Evolutionary conservation across 2,329 filamentous ascomycete species (phyloP).

Genomic region (Colletotrichum truncatum): DNA sequence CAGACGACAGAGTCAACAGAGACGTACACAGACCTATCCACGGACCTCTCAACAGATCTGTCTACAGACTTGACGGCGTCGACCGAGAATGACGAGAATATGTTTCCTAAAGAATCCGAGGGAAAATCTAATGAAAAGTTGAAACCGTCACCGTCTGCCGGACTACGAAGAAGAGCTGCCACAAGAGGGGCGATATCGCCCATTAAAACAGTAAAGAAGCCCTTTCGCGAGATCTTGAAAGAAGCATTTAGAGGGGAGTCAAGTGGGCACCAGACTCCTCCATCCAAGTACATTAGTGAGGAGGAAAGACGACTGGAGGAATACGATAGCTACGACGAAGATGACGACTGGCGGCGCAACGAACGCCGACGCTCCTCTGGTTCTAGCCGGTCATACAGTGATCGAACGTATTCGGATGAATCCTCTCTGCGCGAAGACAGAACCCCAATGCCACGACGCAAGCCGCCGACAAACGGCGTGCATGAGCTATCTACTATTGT

Average conservation of each 20-base stretch:
- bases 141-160: conserved; percentile 45
- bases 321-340: conserved; percentile 35
- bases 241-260: conserved; percentile 73
- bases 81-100: conserved; percentile 27
- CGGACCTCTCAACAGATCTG: neutral
- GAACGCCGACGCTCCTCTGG: conserved; percentile 42
- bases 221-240: conserved; percentile 66
- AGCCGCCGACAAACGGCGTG: conserved; percentile 62
- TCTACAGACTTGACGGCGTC: conserved; percentile 22
- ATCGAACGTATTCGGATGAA: conserved; percentile 28
- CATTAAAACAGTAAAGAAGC: conserved; percentile 57
- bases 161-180: conserved; percentile 65
- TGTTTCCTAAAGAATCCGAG: conserved; percentile 9
- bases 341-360: conserved; percentile 29
- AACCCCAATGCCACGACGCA: conserved; percentile 41
- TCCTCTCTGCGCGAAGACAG: conserved; percentile 36
- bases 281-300: conserved; percentile 58
- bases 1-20: conserved; percentile 26
- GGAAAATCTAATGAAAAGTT: conserved; percentile 32
- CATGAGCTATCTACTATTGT: conserved; percentile 67
- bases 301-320: conserved; percentile 46
- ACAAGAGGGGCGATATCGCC: conserved; percentile 61
- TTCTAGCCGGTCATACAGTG: conserved; percentile 39
- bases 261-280: conserved; percentile 52
- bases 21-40: conserved; percentile 11